phyloP scores from a whole-genome alignment of 75 land plant species.

The Pinus tabuliformis region DNA sequence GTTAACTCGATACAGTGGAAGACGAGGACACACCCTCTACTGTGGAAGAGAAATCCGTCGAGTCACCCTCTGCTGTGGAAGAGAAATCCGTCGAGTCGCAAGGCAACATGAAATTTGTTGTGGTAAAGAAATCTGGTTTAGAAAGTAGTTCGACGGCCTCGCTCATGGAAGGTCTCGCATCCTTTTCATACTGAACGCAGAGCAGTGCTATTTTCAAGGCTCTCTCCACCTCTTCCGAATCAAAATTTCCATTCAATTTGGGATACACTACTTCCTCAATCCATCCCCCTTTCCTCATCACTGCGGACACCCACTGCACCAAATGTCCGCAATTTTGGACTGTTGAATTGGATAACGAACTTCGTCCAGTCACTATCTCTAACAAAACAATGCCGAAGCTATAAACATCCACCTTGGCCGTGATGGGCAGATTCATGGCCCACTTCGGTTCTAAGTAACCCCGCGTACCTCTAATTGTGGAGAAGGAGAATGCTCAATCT shows the following conservation, averaged over 20 bases:
- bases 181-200: slow-evolving; percentile 66
- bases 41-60: too few species aligned
- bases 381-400: slow-evolving; percentile 71
- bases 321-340: slow-evolving; percentile 43
- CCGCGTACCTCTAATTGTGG: slow-evolving; percentile 51
- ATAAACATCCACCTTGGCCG: slow-evolving; percentile 73
- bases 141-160: slow-evolving; percentile 68
- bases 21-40: too few species aligned
- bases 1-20: too few species aligned
- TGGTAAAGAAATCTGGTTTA: too few species aligned
- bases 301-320: slow-evolving; percentile 49
- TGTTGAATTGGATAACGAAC: slow-evolving; percentile 12
- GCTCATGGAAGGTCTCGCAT: slow-evolving; percentile 64
- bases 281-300: slow-evolving; percentile 36
- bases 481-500: background rate
- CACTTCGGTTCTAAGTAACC: slow-evolving; percentile 82
- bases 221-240: slow-evolving; percentile 23
- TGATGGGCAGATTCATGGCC: slow-evolving; percentile 28
- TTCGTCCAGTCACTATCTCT: slow-evolving; percentile 51
- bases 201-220: slow-evolving; percentile 63
- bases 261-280: slow-evolving; percentile 46
- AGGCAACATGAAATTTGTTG: too few species aligned
- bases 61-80: too few species aligned
- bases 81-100: too few species aligned
- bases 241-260: slow-evolving; percentile 9